These are phyloP conservation scores for Diaporthe helianthi DNA, from an alignment of 2,329 filamentous ascomycete species.

Conservation along the genomic window DNA sequence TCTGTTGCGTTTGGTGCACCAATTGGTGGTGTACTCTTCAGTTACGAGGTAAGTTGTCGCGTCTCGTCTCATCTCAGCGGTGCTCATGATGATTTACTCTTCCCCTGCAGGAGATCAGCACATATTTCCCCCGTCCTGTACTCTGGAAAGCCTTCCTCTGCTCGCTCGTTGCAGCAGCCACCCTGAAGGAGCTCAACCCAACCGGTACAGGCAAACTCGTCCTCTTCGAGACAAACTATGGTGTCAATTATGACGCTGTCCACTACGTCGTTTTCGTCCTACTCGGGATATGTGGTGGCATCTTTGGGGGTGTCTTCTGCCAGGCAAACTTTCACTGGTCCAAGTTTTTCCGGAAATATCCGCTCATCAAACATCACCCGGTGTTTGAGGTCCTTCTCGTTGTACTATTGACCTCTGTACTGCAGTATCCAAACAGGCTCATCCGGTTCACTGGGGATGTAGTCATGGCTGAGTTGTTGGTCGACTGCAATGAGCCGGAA, in stretches of 20 bases:
- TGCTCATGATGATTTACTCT: not conserved
- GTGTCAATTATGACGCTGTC: constrained; percentile 58
- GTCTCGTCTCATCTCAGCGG: not conserved
- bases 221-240: constrained; percentile 66
- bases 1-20: constrained; percentile 69
- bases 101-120: constrained; percentile 58
- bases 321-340: constrained; percentile 64
- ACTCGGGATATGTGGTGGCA: constrained; percentile 62
- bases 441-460: constrained; percentile 62
- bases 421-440: constrained; percentile 64
- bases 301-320: constrained; percentile 67
- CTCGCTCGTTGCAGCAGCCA: constrained; percentile 61
- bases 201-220: constrained; percentile 66
- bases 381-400: constrained; percentile 63
- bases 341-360: constrained; percentile 58
- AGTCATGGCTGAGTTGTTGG: constrained; percentile 62
- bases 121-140: constrained; percentile 62
- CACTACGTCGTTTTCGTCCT: constrained; percentile 65
- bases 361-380: constrained; percentile 60
- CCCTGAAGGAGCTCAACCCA: constrained; percentile 64
- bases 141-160: constrained; percentile 67
- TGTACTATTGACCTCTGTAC: constrained; percentile 57
- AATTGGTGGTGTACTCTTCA: constrained; percentile 67
- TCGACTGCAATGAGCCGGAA: constrained; percentile 53
- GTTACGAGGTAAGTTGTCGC: constrained; percentile 51